Evolutionary conservation across 495 filamentous ascomycete species (phyloP).

Genomic region (Polyplosphaeria fusca): DNA sequence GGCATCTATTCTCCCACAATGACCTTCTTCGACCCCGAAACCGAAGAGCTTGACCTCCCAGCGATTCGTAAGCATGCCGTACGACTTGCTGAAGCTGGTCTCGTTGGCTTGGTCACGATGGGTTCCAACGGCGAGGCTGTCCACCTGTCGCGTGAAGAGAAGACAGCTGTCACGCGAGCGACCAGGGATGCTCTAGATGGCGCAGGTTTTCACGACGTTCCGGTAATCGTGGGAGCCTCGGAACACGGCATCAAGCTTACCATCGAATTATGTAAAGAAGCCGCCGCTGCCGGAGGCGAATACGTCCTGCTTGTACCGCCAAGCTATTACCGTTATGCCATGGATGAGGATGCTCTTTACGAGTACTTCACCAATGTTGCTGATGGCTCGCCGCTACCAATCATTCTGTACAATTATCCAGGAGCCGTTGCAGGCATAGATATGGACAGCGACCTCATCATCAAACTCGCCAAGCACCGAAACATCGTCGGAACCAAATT

Average conservation of each 20-base stretch:
- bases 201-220: constrained; percentile 70
- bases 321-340: constrained; percentile 76
- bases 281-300: constrained; percentile 68
- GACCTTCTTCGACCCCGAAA: constrained; percentile 81
- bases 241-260: constrained; percentile 77
- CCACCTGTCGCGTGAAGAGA: constrained; percentile 73
- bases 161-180: constrained; percentile 69
- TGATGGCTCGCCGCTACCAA: constrained; percentile 67
- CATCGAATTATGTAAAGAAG: constrained; percentile 67
- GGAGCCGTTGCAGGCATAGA: constrained; percentile 88
- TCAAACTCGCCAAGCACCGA: constrained; percentile 73
- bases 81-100: constrained; percentile 74
- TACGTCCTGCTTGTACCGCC: constrained; percentile 76
- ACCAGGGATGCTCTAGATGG: constrained; percentile 80
- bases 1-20: constrained; percentile 89
- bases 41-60: constrained; percentile 78
- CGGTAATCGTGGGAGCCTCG: constrained; percentile 76
- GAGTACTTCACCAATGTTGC: constrained; percentile 76
- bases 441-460: constrained; percentile 85
- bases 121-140: constrained; percentile 88
- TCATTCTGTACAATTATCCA: constrained; percentile 91
- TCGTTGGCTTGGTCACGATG: constrained; percentile 82
- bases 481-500: constrained; percentile 89
- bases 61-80: constrained; percentile 76
- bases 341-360: constrained; percentile 72